phyloP scores from a whole-genome alignment of 768 basidiomycete species.

The Fibroporia radiculosa region DNA sequence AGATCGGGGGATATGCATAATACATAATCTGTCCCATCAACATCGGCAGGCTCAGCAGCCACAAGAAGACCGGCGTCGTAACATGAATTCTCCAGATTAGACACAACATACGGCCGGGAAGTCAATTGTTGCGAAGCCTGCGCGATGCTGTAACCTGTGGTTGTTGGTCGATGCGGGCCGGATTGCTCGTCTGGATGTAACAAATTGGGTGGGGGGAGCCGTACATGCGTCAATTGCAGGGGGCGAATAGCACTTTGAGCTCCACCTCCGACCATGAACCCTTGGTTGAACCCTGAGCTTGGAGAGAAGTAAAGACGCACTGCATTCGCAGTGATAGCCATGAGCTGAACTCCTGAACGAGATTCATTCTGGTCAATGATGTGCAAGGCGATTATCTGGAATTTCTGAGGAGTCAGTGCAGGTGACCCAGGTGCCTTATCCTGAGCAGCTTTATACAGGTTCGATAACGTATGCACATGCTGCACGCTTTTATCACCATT shows the following conservation, averaged over 20 bases:
- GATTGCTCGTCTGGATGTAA: slow-evolving; percentile 70
- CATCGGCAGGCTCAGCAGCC: slow-evolving; percentile 67
- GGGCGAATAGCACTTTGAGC: slow-evolving; percentile 28
- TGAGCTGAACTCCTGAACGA: slow-evolving; percentile 60
- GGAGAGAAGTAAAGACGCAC: slow-evolving; percentile 80
- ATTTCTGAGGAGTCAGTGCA: slow-evolving; percentile 58
- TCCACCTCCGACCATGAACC: slow-evolving; percentile 29
- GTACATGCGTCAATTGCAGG: slow-evolving; percentile 69
- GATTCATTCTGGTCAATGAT: slow-evolving; percentile 61
- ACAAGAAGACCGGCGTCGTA: slow-evolving; percentile 63
- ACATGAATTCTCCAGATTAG: slow-evolving; percentile 52
- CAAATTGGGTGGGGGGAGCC: slow-evolving; percentile 68
- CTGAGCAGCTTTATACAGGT: slow-evolving; percentile 66
- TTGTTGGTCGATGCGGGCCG: slow-evolving; percentile 38
- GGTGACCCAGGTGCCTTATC: slow-evolving; percentile 78
- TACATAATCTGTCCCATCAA: slow-evolving; percentile 66
- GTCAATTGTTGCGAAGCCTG: slow-evolving; percentile 38
- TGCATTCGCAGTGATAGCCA: slow-evolving; percentile 78
- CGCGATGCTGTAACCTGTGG: slow-evolving; percentile 40
- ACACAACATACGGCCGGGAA: slow-evolving; percentile 51
- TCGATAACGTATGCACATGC: slow-evolving; percentile 67
- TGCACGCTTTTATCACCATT: slow-evolving; percentile 59
- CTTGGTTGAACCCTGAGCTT: slow-evolving; percentile 31
- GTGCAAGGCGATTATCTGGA: slow-evolving; percentile 66
- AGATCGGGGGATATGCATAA: slow-evolving; percentile 73